Base-by-base conservation (phyloP, 2,329 filamentous ascomycete species). In the Cladophialophora yegresii region DNA sequence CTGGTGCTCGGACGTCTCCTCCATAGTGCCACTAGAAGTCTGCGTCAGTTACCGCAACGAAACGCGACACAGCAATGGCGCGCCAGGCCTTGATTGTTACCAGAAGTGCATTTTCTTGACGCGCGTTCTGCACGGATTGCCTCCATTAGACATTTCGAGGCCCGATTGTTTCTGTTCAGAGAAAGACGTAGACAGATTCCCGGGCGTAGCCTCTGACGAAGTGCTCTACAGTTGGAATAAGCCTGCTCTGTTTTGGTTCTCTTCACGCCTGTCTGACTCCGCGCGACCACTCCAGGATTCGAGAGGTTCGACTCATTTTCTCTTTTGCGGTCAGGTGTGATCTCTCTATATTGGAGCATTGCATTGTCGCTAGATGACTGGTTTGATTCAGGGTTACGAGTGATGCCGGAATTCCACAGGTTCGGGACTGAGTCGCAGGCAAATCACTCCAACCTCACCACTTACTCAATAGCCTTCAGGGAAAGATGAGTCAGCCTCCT, bases 331-430 rank as follows among this genome's bases (percentile, higher is more conserved):
- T 49, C 47, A 22, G 26, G 63, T 36, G 63, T 59, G 36, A 65
- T 65, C 30, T 62, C 40, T 55, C 60, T 58, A n/a, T 57, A 47
- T n/a, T 59, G 58, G 10, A 55, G 53, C 63, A 62, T 65, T 23
- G 55, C 43, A 58, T 58, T 45, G 7, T 58, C 55, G 43, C 3
- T 33, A 43, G 43, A 6, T 12, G 8, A n/a, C 5, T 43, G 36
- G 13, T 7, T 43, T 7, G 36, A 43, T 23, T 45, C 32, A 30
- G 55, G 7, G 26, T 26, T 26, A 16, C 22, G 16, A 33, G 23
- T n/a, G 28, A 20, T 58, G 55, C 10, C 22, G 40, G 7, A 20
- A 33, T 58, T 22, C 40, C 43, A 49, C 43, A 58, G 33, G 20
- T 32, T 57, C 43, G 20, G 26, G 20, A 51, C 3, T 58, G 43